Conservation (phyloP, 2,329 filamentous ascomycete species). For the Teratosphaeria viscida region DNA sequence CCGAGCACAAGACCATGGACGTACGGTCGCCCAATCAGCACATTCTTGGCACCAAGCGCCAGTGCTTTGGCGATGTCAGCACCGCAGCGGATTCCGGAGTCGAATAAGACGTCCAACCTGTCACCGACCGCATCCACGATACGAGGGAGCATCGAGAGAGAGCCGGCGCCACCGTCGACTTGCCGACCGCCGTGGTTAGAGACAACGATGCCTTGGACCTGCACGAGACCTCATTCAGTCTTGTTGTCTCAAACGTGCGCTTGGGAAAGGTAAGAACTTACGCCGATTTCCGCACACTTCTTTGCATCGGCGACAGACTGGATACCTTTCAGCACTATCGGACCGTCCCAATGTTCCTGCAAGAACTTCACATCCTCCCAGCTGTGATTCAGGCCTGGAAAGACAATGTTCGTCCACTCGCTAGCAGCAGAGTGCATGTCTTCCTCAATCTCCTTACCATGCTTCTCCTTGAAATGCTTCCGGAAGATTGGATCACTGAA, state of each 20-base stretch:
- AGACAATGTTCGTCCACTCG: slow-evolving; percentile 45
- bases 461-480: slow-evolving; percentile 41
- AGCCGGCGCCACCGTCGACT: slow-evolving; percentile 26
- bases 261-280: slow-evolving; percentile 6
- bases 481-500: slow-evolving; percentile 59
- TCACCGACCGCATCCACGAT: slow-evolving; percentile 50
- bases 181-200: slow-evolving; percentile 29
- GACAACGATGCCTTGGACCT: slow-evolving; percentile 36
- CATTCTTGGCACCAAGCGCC: slow-evolving; percentile 46
- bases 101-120: slow-evolving; percentile 39
- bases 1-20: slow-evolving; percentile 48
- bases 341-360: slow-evolving; percentile 51
- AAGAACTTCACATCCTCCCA: slow-evolving; percentile 53
- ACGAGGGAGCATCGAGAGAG: slow-evolving; percentile 45
- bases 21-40: slow-evolving; percentile 47
- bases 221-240: background rate
- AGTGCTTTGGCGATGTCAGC: slow-evolving; percentile 43
- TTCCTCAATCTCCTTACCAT: slow-evolving; percentile 27
- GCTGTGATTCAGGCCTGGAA: slow-evolving; percentile 24
- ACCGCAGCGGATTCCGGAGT: slow-evolving; percentile 40
- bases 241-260: background rate
- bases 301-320: slow-evolving; percentile 39
- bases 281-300: slow-evolving; percentile 32
- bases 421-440: slow-evolving; percentile 38
- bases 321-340: slow-evolving; percentile 49